Percentiles rank a stretch among this genome's conserved stretches.
phyloP scores from a whole-genome alignment of 257 asterid genomes.

The Gentiana straminea region DNA sequence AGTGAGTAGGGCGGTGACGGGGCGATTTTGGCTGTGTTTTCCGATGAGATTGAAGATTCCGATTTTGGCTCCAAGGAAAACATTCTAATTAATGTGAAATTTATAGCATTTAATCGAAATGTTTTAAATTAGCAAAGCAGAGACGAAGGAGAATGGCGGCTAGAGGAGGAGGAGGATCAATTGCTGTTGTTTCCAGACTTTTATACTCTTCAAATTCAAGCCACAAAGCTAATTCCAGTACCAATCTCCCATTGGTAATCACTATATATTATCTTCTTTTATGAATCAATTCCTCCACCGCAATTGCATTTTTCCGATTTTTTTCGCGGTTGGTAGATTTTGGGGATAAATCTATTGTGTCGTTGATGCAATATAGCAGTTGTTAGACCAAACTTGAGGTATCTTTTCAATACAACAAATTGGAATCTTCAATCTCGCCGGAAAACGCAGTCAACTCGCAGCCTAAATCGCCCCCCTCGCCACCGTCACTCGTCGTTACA shows the following conservation, averaged over 20 bases:
- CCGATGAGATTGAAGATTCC: no score
- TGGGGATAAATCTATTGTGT: neutral
- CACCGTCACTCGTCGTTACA: no score
- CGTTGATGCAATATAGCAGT: no score
- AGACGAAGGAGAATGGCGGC: conserved; percentile 16
- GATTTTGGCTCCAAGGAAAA: neutral
- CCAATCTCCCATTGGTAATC: conserved; percentile 12
- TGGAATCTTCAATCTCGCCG: no score
- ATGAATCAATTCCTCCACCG: neutral
- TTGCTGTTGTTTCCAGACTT: conserved; percentile 23
- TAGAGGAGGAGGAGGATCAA: conserved; percentile 17
- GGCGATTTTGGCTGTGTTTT: no score
- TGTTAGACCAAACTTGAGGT: conserved; percentile 25
- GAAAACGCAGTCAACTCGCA: no score
- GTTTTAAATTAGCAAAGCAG: neutral
- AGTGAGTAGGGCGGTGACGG: no score
- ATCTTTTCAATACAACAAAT: conserved; percentile 35
- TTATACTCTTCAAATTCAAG: conserved; percentile 16
- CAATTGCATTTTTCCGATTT: neutral
- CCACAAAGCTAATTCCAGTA: conserved; percentile 12
- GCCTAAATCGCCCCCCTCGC: no score
- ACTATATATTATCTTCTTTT: neutral
- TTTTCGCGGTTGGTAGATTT: neutral
- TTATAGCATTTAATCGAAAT: neutral
- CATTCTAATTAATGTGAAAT: neutral